Conservation (phyloP, 1,284 basidiomycete species). For the Marasmius oreades region DNA sequence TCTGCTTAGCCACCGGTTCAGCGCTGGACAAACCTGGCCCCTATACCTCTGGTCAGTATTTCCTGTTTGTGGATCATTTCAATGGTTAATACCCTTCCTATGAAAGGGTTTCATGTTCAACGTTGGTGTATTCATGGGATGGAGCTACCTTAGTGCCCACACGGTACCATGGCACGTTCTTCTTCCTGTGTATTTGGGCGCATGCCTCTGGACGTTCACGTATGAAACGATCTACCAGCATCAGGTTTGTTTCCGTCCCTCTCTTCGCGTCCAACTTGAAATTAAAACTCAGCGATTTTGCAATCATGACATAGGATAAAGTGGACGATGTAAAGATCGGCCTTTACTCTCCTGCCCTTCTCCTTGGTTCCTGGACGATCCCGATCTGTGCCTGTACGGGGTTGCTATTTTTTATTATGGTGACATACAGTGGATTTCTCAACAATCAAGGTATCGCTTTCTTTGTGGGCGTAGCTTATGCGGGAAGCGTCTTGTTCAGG, state of each 20-base stretch:
- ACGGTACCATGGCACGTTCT: constrained; percentile 24
- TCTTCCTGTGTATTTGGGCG: constrained; percentile 22
- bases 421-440: constrained; percentile 19
- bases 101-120: constrained; percentile 30
- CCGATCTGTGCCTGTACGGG: constrained; percentile 21
- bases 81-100: neutral
- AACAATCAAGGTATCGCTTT: constrained; percentile 22
- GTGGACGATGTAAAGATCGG: constrained; percentile 24
- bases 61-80: neutral
- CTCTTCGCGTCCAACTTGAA: neutral
- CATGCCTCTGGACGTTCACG: constrained; percentile 27
- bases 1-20: constrained; percentile 7
- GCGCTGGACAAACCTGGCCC: constrained; percentile 30
- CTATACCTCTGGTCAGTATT: constrained; percentile 25
- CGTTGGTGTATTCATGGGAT: constrained; percentile 32
- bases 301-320: constrained; percentile 24
- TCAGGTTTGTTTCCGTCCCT: constrained; percentile 12
- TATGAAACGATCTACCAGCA: constrained; percentile 32
- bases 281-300: neutral
- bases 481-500: constrained; percentile 11
- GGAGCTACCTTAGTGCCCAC: constrained; percentile 24
- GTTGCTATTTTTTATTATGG: constrained; percentile 18
- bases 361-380: constrained; percentile 21
- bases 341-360: constrained; percentile 22
- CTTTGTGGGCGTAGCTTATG: constrained; percentile 15